Percentiles rank a stretch among this genome's conserved stretches.
These are phyloP conservation scores for Arachnomyces sp. DNA, from an alignment of 2,329 filamentous ascomycete genomes.

Conservation along the genomic window DNA sequence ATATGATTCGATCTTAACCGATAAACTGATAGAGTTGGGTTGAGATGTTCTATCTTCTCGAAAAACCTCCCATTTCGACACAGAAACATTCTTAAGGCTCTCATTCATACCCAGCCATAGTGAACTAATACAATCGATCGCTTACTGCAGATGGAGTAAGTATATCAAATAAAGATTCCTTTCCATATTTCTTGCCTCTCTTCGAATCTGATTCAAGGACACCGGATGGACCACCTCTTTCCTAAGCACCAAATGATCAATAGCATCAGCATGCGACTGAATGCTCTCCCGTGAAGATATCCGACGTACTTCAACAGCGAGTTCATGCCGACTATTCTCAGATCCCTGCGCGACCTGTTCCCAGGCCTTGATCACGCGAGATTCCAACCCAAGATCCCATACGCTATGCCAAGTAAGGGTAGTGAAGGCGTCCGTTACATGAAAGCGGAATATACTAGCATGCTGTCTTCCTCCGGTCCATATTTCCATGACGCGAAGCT, in stretches of 20 bases:
- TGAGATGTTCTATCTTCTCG: too few relatives aligned
- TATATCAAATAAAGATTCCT: too few relatives aligned
- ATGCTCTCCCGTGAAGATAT: too few relatives aligned
- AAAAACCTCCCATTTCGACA: too few relatives aligned
- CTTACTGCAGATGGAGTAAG: too few relatives aligned
- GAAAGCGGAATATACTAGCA: constrained; percentile 3
- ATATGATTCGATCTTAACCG: too few relatives aligned
- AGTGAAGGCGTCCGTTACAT: constrained; percentile 5
- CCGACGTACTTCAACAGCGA: neutral
- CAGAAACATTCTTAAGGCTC: too few relatives aligned
- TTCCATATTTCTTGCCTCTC: too few relatives aligned
- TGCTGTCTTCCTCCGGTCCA: constrained; percentile 27
- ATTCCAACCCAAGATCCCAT: constrained; percentile 17
- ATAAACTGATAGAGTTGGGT: too few relatives aligned
- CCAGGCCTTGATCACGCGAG: constrained; percentile 19
- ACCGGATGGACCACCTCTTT: constrained; percentile 22
- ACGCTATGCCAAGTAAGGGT: constrained; percentile 16
- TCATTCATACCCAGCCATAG: too few relatives aligned
- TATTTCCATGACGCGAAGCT: constrained; percentile 20
- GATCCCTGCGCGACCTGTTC: constrained; percentile 17
- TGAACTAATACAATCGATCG: too few relatives aligned
- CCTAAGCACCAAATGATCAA: constrained; percentile 20
- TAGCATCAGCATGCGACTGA: constrained; percentile 17
- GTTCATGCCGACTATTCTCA: constrained; percentile 6
- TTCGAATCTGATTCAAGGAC: constrained; percentile 26